A percentile compares a stretch with the other conserved stretches of the same genome.
phyloP scores from a whole-genome alignment of 768 basidiomycete species.

The Hydnum rufescens region DNA sequence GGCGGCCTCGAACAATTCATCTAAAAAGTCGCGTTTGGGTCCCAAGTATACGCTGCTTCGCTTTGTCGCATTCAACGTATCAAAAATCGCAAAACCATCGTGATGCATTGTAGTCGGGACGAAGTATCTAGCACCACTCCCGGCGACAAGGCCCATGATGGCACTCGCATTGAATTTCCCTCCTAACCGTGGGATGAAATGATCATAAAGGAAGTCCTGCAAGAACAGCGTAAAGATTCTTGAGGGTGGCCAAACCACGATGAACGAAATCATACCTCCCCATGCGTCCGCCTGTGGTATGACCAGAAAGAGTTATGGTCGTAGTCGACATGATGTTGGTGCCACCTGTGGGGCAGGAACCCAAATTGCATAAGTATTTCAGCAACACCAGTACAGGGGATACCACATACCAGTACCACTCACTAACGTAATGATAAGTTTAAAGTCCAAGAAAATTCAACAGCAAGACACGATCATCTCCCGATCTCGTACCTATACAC shows the following conservation, averaged over 20 bases:
- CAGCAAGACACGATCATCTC: not conserved
- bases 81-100: constrained; percentile 38
- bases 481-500: not conserved
- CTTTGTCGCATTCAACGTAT: constrained; percentile 33
- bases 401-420: constrained; percentile 33
- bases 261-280: constrained; percentile 17
- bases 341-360: constrained; percentile 18
- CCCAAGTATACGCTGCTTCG: constrained; percentile 29
- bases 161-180: constrained; percentile 32
- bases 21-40: constrained; percentile 31
- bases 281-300: constrained; percentile 32
- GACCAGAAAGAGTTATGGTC: constrained; percentile 26
- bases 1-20: constrained; percentile 24
- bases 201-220: constrained; percentile 33
- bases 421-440: constrained; percentile 21
- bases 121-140: constrained; percentile 41
- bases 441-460: not conserved
- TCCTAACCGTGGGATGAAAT: constrained; percentile 36
- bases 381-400: not conserved
- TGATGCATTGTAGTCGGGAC: constrained; percentile 38
- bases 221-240: not conserved
- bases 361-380: not conserved
- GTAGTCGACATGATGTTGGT: not conserved
- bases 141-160: constrained; percentile 35
- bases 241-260: not conserved